Conservation (phyloP, 176 grass and related monocot genomes). For the Oryza meridionalis region DNA sequence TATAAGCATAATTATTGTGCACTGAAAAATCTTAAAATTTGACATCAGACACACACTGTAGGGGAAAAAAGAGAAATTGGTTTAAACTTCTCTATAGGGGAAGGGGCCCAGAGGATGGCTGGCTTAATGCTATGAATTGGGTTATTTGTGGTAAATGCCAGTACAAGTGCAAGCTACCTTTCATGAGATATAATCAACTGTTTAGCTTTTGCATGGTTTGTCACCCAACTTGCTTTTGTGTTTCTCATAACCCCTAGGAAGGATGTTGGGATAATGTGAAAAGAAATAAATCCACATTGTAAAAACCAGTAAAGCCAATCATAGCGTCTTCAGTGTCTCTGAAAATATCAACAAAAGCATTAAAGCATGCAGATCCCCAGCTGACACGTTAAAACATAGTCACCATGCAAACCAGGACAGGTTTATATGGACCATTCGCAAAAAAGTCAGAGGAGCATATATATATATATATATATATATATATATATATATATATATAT, state of each 20-base stretch:
- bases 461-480: too few relatives aligned
- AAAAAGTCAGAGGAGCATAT: too few relatives aligned
- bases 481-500: too few relatives aligned
- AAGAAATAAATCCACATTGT: constrained; percentile 59
- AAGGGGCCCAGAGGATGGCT: background rate
- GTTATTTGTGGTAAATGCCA: background rate
- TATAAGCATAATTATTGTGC: too few relatives aligned
- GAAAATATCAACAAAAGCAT: constrained; percentile 91
- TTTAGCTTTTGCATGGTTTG: constrained; percentile 56
- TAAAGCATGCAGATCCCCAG: constrained; percentile 27
- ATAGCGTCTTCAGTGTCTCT: constrained; percentile 72
- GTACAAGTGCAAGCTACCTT: background rate
- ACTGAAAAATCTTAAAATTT: background rate
- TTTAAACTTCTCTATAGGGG: too few relatives aligned
- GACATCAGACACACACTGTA: too few relatives aligned
- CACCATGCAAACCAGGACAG: constrained; percentile 30
- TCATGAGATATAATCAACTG: background rate
- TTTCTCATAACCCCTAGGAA: constrained; percentile 86
- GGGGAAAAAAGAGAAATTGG: too few relatives aligned
- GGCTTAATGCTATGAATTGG: background rate
- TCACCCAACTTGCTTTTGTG: constrained; percentile 63
- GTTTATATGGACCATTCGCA: too few relatives aligned
- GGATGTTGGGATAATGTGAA: constrained; percentile 54
- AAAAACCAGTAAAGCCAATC: constrained; percentile 71
- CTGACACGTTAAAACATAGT: constrained; percentile 80